Base-by-base conservation (phyloP, 2,329 filamentous ascomycete species). In the Fusarium citri region DNA sequence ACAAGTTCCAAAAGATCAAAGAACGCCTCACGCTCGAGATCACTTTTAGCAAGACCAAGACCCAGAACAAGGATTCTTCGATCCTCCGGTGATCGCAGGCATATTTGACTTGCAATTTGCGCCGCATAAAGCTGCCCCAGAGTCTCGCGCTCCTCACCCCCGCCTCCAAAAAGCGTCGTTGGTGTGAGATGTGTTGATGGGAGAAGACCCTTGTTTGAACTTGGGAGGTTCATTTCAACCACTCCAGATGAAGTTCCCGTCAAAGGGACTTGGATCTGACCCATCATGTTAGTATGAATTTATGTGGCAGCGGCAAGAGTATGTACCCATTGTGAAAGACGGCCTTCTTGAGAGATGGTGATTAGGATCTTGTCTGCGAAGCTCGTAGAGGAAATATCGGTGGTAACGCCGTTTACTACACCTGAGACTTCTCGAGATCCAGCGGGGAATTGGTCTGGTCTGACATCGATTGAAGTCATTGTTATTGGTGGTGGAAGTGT, bases 311-410 rank as follows among this genome's bases (percentile, higher is more conserved):
- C 5, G 34, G 8, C 30, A 51, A n/a, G 7, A 25, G 47, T 20
- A 43, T 47, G 40, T 84, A 98, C 94, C 96, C 96, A 99, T 85
- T 98, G 96, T 22, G 93, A 92, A 48, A 98, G 82, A 63, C 91
- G 88, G 9, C 94, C 95, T 66, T 91, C 88, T 81, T 98, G 96
- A 1, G 92, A 93, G 64, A 98, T 87, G 2, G 94, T 98, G 68
- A 99, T 84, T 74, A 99, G 82, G 74, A 99, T 94, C 80, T 94
- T 97, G 86, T 98, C 96, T 11, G 90, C 86, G 80, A 98, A 98
- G 74, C 86, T 88, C 56, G 94, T 84, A 14, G 86, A 86, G 41
- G 89, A 90, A 34, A 93, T 90, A 70, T 94, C 89, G 2, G 96
- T 98, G 37, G 85, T 79, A 23, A 91, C 79, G 30, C 89, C 89